Evolutionary conservation across 2,329 filamentous ascomycete species (phyloP), one percentile per base, ranked within the genome.

Genomic region (Thielaviopsis ethacetica): DNA sequence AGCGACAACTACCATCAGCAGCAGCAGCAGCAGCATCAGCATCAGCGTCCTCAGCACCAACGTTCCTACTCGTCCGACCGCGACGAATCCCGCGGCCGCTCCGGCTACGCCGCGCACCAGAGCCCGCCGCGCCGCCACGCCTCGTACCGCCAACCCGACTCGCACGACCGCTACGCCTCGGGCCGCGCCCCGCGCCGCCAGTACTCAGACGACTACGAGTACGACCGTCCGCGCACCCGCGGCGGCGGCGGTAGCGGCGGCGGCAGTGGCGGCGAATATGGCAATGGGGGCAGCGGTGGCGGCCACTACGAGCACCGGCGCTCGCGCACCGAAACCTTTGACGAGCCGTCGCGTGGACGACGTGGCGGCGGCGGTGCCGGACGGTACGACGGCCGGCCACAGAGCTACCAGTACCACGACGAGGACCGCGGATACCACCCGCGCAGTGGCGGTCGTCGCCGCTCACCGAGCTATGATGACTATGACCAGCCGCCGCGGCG

Each of bases 321-420:
- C 34, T 54, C 53, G 26, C 59, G 59, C 5, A 52, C 56, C 22
- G 51, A 61, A 5, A 52, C 27, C n/a, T 55, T 55, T 30, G 55
- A 58, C n/a, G 59, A 61, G 54, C 59, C 59, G 17, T 51, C 55
- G 13, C 59, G 59, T 5, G 59, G 59, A 19, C 56, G 59, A 17
- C 59, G 38, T 19, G 49, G 38, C 13, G 41, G 38, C 7, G 54
- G 59, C 6, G 44, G 54, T 21, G 55, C 5, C 30, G 30, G 30
- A 34, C 30, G 30, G 30, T 34, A 58, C 27, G 59, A 60, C 2
- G 19, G 59, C 13, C 21, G 30, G 21, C 54, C 53, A 7, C 51
- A 50, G 5, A 38, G 38, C 27, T 54, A 60, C 27, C 9, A 38
- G 24, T 60, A 60, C 30, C 54, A 60, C 19, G 55, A 54, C 22